Conservation (phyloP, 176 grass and related monocot genomes). For the Calamus simplicifolius region DNA sequence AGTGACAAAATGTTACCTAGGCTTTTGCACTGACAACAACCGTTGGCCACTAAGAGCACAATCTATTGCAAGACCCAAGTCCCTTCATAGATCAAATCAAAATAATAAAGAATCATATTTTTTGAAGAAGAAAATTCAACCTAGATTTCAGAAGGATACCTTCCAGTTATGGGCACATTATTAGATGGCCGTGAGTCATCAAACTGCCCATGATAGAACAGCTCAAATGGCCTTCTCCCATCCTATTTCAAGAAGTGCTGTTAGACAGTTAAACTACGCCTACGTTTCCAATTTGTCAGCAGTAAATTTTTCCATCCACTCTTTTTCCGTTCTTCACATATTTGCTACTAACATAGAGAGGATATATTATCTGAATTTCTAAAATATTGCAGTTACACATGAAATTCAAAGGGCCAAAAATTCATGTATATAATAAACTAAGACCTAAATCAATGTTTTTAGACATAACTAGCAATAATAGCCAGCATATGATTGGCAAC, state of each 20-base stretch:
- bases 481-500: too few species aligned
- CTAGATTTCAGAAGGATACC: conserved; percentile 29
- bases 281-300: background rate
- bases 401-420: too few species aligned
- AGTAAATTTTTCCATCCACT: background rate
- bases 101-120: background rate
- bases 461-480: too few species aligned
- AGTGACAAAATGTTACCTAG: conserved; percentile 31
- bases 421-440: too few species aligned
- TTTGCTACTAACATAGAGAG: too few species aligned
- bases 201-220: conserved; percentile 91
- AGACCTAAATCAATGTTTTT: too few species aligned
- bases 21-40: conserved; percentile 36
- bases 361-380: too few species aligned
- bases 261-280: background rate
- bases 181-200: conserved; percentile 83
- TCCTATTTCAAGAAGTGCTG: conserved; percentile 25
- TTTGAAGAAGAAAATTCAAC: background rate
- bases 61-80: conserved; percentile 75
- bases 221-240: conserved; percentile 68
- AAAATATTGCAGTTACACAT: too few species aligned
- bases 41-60: conserved; percentile 74
- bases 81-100: conserved; percentile 30
- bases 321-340: too few species aligned
- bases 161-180: conserved; percentile 67